Conservation (phyloP, 1,139 yeast genomes). For the Suhomyces anneliseae region DNA sequence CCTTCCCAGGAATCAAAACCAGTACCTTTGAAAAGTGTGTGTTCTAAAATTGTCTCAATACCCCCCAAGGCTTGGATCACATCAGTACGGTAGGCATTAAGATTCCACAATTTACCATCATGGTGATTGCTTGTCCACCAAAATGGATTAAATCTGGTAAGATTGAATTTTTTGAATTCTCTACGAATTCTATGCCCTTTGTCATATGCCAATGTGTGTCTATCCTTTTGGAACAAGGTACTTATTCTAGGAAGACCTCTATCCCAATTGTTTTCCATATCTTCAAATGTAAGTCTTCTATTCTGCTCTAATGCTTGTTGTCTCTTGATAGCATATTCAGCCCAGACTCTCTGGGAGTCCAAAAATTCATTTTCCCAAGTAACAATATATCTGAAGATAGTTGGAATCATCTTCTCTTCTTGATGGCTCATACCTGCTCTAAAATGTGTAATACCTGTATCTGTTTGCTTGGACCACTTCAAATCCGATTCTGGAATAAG, state of each 20-base stretch:
- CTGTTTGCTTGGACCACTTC: slow-evolving; percentile 90
- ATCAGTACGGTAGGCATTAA: slow-evolving; percentile 90
- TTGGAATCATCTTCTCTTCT: slow-evolving; percentile 83
- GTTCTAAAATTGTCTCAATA: slow-evolving; percentile 92
- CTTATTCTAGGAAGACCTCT: slow-evolving; percentile 95
- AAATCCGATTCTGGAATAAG: slow-evolving; percentile 92
- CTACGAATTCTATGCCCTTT: slow-evolving; percentile 88
- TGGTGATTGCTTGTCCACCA: slow-evolving; percentile 97
- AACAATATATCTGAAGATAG: slow-evolving; percentile 86
- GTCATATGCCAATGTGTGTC: slow-evolving; percentile 93
- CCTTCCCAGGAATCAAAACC: slow-evolving; percentile 99
- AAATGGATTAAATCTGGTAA: slow-evolving; percentile 78
- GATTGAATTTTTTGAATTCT: slow-evolving; percentile 71
- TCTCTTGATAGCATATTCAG: slow-evolving; percentile 89
- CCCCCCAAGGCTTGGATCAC: slow-evolving; percentile 98
- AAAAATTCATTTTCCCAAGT: slow-evolving; percentile 96
- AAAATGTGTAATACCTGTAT: slow-evolving; percentile 92
- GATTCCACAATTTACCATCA: slow-evolving; percentile 95
- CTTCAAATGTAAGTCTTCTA: slow-evolving; percentile 86
- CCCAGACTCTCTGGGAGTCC: slow-evolving; percentile 97
- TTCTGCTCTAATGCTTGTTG: slow-evolving; percentile 86
- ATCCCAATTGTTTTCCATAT: slow-evolving; percentile 93
- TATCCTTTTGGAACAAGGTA: slow-evolving; percentile 90
- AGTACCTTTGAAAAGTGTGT: slow-evolving; percentile 92
- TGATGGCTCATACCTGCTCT: slow-evolving; percentile 89